Evolutionary conservation across 1,284 basidiomycete species (phyloP).

Genomic region (Fomes fomentarius): DNA sequence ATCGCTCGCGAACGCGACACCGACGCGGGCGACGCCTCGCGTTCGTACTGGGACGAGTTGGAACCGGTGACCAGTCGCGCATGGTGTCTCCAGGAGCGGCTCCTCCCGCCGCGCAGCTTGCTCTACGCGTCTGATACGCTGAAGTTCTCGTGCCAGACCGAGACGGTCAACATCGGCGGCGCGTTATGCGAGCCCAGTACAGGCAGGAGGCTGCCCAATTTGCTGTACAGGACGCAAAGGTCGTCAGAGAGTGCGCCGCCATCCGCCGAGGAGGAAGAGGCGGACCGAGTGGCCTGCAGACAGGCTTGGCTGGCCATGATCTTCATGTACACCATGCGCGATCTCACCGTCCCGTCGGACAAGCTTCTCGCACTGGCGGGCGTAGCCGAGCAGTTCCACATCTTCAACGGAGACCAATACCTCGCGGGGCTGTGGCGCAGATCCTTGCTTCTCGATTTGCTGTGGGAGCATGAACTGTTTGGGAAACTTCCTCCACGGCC

Average conservation of each 20-base stretch:
- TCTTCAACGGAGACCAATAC: neutral
- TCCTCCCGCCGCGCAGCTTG: conserved; percentile 4
- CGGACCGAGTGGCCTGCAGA: neutral
- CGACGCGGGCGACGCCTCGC: neutral
- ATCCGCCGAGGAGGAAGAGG: neutral
- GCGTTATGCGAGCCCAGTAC: neutral
- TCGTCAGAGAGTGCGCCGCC: neutral
- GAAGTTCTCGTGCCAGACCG: conserved; percentile 4
- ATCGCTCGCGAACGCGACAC: neutral
- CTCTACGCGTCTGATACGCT: conserved; percentile 5
- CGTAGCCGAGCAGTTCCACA: conserved; percentile 1
- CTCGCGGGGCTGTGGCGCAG: conserved; percentile 5
- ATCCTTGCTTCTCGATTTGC: neutral
- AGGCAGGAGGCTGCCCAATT: neutral
- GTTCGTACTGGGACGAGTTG: neutral
- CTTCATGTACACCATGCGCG: neutral
- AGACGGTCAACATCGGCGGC: conserved; percentile 3
- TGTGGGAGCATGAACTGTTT: neutral
- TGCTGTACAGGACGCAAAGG: neutral
- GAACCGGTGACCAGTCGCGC: conserved; percentile 1
- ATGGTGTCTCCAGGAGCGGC: conserved; percentile 8
- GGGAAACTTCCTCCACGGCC: neutral
- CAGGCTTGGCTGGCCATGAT: neutral
- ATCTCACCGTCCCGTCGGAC: neutral
- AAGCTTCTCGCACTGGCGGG: conserved; percentile 3